A percentile compares a stretch with the other conserved stretches of the same genome.
Conservation (phyloP, 2,329 filamentous ascomycete species). For the Fusarium udum region DNA sequence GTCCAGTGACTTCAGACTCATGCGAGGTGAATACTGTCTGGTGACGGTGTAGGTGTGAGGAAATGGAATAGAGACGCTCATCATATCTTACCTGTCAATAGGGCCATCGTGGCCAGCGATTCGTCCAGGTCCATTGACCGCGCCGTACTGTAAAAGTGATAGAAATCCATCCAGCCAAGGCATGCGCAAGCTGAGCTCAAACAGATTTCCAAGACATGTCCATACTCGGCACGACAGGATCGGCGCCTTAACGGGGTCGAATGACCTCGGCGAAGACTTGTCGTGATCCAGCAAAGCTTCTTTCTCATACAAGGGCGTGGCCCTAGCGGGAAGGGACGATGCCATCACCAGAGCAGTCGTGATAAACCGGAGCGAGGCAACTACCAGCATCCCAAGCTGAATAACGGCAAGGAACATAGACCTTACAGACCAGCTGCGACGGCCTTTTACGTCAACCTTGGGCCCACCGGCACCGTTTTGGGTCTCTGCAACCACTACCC, state of each 20-base stretch:
- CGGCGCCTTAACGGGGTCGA: constrained; percentile 60
- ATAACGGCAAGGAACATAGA: constrained; percentile 65
- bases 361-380: constrained; percentile 72
- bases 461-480: constrained; percentile 10
- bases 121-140: constrained; percentile 77
- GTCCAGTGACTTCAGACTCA: constrained; percentile 58
- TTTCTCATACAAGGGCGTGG: constrained; percentile 42
- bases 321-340: constrained; percentile 70
- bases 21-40: constrained; percentile 54
- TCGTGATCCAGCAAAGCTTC: constrained; percentile 27
- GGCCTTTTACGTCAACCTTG: constrained; percentile 24
- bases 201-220: constrained; percentile 75
- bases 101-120: constrained; percentile 79
- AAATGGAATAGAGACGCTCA: constrained; percentile 46
- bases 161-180: constrained; percentile 85
- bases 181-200: constrained; percentile 83
- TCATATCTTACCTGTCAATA: constrained; percentile 84
- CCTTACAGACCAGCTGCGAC: constrained; percentile 53
- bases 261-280: constrained; percentile 38
- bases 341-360: constrained; percentile 72
- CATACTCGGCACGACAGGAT: constrained; percentile 82
- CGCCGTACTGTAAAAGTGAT: constrained; percentile 78
- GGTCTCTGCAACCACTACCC: constrained; percentile 24
- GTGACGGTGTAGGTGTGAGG: constrained; percentile 27
- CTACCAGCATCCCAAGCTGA: constrained; percentile 64